Conservation (phyloP, 2,329 filamentous ascomycete genomes). For the Bipolaris bicolor region DNA sequence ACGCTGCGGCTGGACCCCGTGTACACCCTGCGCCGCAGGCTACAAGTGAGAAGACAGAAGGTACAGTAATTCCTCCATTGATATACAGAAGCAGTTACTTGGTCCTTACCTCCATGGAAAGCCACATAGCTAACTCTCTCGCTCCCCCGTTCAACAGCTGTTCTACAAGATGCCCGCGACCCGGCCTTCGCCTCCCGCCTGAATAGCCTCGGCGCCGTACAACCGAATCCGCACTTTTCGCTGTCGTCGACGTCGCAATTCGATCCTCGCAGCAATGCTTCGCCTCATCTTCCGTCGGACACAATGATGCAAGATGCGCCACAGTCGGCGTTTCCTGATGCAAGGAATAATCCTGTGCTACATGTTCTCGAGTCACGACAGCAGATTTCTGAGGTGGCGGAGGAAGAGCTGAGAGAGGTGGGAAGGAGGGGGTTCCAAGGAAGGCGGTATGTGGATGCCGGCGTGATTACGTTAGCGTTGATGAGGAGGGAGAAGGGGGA, state of each 20-base stretch:
- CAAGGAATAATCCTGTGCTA: constrained; percentile 60
- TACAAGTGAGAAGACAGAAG: constrained; percentile 47
- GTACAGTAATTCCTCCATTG: constrained; percentile 28
- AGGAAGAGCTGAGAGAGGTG: constrained; percentile 58
- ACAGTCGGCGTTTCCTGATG: constrained; percentile 41
- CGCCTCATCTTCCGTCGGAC: constrained; percentile 33
- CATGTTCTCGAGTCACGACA: constrained; percentile 60
- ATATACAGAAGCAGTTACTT: not conserved
- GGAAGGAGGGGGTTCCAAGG: constrained; percentile 51
- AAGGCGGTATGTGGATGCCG: constrained; percentile 54
- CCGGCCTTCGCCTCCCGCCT: constrained; percentile 80
- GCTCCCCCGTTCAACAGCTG: constrained; percentile 47
- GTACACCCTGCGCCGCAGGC: constrained; percentile 51
- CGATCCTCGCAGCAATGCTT: constrained; percentile 38
- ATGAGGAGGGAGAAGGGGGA: constrained; percentile 41
- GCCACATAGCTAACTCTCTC: not conserved
- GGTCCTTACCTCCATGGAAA: not conserved
- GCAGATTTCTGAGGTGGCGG: constrained; percentile 58
- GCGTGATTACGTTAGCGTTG: constrained; percentile 48
- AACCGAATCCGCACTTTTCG: constrained; percentile 63
- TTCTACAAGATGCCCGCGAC: constrained; percentile 66
- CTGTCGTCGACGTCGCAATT: constrained; percentile 59
- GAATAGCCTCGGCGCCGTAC: constrained; percentile 65
- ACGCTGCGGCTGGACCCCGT: constrained; percentile 46
- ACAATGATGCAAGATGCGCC: constrained; percentile 41